A percentile compares a stretch with the other conserved stretches of the same genome.
phyloP scores from a whole-genome alignment of 2,329 filamentous ascomycete genomes.

The Penicillium thymicola region DNA sequence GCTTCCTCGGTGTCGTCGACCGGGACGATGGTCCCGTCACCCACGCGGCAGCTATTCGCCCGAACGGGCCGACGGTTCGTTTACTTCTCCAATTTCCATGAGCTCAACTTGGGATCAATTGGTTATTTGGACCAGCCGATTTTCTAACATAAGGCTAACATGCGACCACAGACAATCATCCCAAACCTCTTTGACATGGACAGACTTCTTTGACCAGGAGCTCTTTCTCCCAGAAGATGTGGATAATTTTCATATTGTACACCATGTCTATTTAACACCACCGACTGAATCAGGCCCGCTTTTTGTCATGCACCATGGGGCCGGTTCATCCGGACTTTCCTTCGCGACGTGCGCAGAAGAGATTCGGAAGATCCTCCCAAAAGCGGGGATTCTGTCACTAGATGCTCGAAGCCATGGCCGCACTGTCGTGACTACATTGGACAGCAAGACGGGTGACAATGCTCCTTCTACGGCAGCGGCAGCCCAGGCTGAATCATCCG shows the following conservation, averaged over 20 bases:
- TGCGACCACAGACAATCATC: slow-evolving; percentile 33
- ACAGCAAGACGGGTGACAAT: background rate
- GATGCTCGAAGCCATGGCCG: slow-evolving; percentile 86
- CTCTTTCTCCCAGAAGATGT: slow-evolving; percentile 59
- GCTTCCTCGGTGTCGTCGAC: slow-evolving; percentile 87
- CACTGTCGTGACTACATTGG: slow-evolving; percentile 42
- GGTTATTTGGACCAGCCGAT: too few species aligned
- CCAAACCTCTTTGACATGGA: slow-evolving; percentile 73
- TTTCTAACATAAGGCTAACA: background rate
- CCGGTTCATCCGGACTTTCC: slow-evolving; percentile 86
- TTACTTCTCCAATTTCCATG: background rate
- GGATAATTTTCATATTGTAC: slow-evolving; percentile 51
- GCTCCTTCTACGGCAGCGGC: slow-evolving; percentile 14
- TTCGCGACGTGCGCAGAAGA: slow-evolving; percentile 80
- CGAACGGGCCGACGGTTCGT: slow-evolving; percentile 62
- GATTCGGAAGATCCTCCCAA: slow-evolving; percentile 71
- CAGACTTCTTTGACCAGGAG: slow-evolving; percentile 85
- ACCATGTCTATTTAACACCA: slow-evolving; percentile 86
- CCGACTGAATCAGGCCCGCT: slow-evolving; percentile 70
- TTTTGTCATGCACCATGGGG: slow-evolving; percentile 92
- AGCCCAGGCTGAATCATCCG: slow-evolving; percentile 28
- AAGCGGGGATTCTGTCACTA: slow-evolving; percentile 76
- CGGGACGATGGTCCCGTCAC: slow-evolving; percentile 82
- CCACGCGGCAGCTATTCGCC: slow-evolving; percentile 69
- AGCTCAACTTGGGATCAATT: background rate